These are phyloP conservation scores for Pseudozyma sp. DNA, from an alignment of 1,284 basidiomycete species.

Conservation along the genomic window DNA sequence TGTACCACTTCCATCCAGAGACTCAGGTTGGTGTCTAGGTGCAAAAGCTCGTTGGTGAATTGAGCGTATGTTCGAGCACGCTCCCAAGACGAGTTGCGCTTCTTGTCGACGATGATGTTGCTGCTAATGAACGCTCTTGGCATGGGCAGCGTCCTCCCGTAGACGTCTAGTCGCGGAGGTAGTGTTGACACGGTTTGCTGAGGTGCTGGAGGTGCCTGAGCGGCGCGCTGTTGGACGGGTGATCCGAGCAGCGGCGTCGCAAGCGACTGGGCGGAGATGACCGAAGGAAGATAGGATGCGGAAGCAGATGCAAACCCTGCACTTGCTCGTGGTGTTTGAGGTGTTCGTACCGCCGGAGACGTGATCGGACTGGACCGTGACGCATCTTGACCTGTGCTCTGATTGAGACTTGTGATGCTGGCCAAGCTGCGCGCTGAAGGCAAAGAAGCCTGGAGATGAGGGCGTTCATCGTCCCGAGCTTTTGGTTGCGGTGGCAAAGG, in stretches of 20 bases:
- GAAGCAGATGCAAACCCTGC: not conserved
- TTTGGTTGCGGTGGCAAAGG: slow-evolving; percentile 20
- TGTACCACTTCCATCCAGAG: slow-evolving; percentile 57
- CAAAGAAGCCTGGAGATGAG: slow-evolving; percentile 18
- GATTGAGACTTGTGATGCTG: slow-evolving; percentile 18
- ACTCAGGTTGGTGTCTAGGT: slow-evolving; percentile 45
- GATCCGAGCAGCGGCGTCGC: slow-evolving; percentile 23
- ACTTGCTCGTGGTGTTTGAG: slow-evolving; percentile 9
- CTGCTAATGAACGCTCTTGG: slow-evolving; percentile 51
- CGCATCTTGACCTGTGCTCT: slow-evolving; percentile 1
- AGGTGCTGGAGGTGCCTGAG: slow-evolving; percentile 4
- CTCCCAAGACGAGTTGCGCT: slow-evolving; percentile 54
- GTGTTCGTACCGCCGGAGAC: slow-evolving; percentile 12
- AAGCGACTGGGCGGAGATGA: slow-evolving; percentile 12
- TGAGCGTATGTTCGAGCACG: slow-evolving; percentile 56
- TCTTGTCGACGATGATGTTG: slow-evolving; percentile 49
- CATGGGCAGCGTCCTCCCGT: slow-evolving; percentile 54
- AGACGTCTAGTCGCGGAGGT: slow-evolving; percentile 45
- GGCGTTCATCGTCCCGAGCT: slow-evolving; percentile 10
- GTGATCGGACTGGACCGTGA: slow-evolving; percentile 17
- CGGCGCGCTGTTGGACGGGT: slow-evolving; percentile 18
- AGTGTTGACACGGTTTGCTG: slow-evolving; percentile 3
- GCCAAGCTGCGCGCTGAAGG: slow-evolving; percentile 31
- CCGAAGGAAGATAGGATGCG: slow-evolving; percentile 7
- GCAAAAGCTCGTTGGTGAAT: slow-evolving; percentile 57